Evolutionary conservation across 495 filamentous ascomycete species (phyloP).

Genomic region (Podospora didyma): DNA sequence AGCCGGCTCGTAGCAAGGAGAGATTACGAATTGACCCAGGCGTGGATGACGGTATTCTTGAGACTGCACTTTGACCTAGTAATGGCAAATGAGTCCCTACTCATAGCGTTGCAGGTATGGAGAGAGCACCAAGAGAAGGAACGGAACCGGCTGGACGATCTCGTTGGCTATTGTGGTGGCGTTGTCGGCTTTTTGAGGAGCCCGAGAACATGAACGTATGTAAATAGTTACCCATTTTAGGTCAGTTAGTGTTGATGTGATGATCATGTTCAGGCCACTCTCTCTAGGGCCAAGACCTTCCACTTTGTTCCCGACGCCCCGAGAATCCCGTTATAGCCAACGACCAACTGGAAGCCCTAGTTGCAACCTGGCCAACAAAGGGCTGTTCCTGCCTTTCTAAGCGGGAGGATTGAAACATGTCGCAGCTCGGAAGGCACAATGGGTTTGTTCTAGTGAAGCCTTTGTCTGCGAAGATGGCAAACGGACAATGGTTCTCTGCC

Average conservation of each 20-base stretch:
- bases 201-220: slow-evolving; percentile 36
- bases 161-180: slow-evolving; percentile 84
- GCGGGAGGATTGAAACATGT: neutral
- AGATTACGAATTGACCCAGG: slow-evolving; percentile 91
- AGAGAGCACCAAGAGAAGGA: slow-evolving; percentile 62
- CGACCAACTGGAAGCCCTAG: too few relatives aligned
- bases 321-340: too few relatives aligned
- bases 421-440: neutral
- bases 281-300: neutral
- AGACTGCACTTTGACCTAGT: slow-evolving; percentile 61
- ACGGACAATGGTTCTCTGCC: neutral
- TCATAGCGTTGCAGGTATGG: slow-evolving; percentile 59
- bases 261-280: neutral
- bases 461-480: neutral
- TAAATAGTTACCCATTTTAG: neutral
- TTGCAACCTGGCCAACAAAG: neutral
- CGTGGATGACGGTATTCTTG: slow-evolving; percentile 94
- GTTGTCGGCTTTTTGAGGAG: slow-evolving; percentile 86
- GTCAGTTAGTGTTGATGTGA: neutral
- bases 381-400: neutral
- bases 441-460: neutral
- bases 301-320: too few relatives aligned
- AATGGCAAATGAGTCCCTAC: slow-evolving; percentile 36
- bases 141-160: slow-evolving; percentile 60
- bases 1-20: slow-evolving; percentile 56